Evolutionary conservation across 352 stramenopile genomes (phyloP).

Genomic region (Pythium monospermum): DNA sequence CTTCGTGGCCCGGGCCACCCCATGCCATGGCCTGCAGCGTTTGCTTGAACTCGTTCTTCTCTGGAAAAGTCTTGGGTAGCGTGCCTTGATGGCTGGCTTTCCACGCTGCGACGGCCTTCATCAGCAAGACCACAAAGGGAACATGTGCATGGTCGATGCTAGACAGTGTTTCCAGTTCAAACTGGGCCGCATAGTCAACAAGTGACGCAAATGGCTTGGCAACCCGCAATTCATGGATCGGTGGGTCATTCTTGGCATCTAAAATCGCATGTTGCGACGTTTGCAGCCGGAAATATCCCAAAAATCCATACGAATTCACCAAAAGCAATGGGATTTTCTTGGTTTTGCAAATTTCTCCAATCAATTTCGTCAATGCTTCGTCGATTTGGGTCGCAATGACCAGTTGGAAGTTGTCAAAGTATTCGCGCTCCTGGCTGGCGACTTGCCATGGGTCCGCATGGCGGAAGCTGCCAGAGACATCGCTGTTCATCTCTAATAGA

Average conservation of each 20-base stretch:
- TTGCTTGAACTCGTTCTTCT: conserved; percentile 91
- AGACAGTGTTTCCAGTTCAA: conserved; percentile 68
- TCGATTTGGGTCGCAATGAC: conserved; percentile 88
- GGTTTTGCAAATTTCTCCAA: conserved; percentile 67
- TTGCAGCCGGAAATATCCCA: conserved; percentile 92
- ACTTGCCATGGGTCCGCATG: conserved; percentile 45
- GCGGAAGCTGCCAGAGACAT: conserved; percentile 70
- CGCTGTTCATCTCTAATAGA: conserved; percentile 95
- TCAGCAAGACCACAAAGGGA: conserved; percentile 92
- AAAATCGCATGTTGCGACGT: conserved; percentile 76
- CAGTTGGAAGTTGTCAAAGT: conserved; percentile 68
- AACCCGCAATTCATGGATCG: conserved; percentile 88
- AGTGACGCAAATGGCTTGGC: conserved; percentile 69
- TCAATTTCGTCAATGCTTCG: conserved; percentile 34
- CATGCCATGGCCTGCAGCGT: conserved; percentile 55
- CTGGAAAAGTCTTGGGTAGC: conserved; percentile 67
- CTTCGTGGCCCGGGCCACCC: conserved; percentile 63
- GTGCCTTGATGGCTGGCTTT: conserved; percentile 34
- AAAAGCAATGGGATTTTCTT: conserved; percentile 81
- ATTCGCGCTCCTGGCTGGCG: conserved; percentile 50
- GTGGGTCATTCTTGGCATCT: conserved; percentile 87
- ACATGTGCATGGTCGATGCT: conserved; percentile 89
- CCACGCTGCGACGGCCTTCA: conserved; percentile 64
- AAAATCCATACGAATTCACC: conserved; percentile 88
- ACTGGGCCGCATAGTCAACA: conserved; percentile 36